phyloP scores from a whole-genome alignment of 148 eudicot genomes.

The Camellia lanceoleosa region DNA sequence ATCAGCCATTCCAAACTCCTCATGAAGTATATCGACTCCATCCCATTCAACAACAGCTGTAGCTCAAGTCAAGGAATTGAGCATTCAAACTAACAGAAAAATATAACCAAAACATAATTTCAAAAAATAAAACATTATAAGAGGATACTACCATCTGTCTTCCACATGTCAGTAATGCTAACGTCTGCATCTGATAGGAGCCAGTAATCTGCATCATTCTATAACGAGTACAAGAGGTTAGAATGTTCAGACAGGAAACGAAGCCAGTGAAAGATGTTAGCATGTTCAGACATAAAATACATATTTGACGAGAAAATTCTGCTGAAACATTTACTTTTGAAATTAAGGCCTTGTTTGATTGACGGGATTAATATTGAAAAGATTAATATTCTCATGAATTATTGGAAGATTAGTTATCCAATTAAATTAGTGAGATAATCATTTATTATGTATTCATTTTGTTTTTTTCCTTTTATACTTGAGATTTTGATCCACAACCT shows the following conservation, averaged over 20 bases:
- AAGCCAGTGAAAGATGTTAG: neutral
- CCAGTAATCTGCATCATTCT: slow-evolving; percentile 91
- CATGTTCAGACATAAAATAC: neutral
- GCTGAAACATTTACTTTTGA: neutral
- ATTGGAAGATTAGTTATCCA: too few species aligned
- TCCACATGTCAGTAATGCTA: slow-evolving; percentile 90
- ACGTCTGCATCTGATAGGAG: slow-evolving; percentile 64
- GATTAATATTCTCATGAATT: too few species aligned
- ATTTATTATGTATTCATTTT: too few species aligned
- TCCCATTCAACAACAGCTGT: slow-evolving; percentile 58
- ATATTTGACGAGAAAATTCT: neutral
- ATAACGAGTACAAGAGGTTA: slow-evolving; percentile 22
- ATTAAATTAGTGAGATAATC: too few species aligned
- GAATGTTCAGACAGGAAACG: neutral
- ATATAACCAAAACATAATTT: neutral
- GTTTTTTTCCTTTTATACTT: too few species aligned
- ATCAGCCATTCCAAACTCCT: slow-evolving; percentile 50
- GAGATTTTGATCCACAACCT: too few species aligned
- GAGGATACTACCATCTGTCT: slow-evolving; percentile 64
- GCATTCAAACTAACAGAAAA: neutral
- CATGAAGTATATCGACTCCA: slow-evolving; percentile 41
- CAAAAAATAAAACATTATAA: neutral
- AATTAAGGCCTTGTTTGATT: neutral
- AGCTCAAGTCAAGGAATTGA: slow-evolving; percentile 30
- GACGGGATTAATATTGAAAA: too few species aligned